Percentiles rank a stretch among this genome's conserved stretches.
These are phyloP conservation scores for Rhododendron williamsianum DNA, from an alignment of 148 eudicot genomes.

Conservation along the genomic window DNA sequence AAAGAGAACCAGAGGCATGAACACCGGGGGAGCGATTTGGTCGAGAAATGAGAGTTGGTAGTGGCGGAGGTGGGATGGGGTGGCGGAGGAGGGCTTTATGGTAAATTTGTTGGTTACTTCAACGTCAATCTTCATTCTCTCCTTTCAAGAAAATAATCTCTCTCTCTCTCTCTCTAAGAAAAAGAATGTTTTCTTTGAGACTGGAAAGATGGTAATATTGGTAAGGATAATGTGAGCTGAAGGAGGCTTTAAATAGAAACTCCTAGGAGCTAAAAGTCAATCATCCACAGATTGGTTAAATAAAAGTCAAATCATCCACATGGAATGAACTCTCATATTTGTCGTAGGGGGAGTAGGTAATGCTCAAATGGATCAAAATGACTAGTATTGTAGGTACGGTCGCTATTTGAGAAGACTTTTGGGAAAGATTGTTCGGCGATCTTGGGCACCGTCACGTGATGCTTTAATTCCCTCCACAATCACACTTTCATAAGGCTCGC, in stretches of 20 bases:
- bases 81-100: not conserved
- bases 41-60: conserved; percentile 6
- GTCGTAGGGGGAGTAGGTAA: no score
- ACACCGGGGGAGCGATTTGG: conserved; percentile 5
- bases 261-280: not conserved
- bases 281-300: not conserved
- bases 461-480: no score
- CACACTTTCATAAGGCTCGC: no score
- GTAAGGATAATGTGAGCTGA: not conserved
- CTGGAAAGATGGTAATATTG: not conserved
- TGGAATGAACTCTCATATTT: not conserved
- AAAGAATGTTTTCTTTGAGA: not conserved
- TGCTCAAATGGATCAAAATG: no score
- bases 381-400: no score
- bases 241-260: not conserved
- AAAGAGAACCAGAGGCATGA: not conserved
- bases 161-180: not conserved
- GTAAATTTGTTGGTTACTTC: not conserved
- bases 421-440: no score
- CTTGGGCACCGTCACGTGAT: no score
- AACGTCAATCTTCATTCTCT: not conserved
- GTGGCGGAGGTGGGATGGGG: not conserved
- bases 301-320: not conserved
- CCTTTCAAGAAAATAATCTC: not conserved
- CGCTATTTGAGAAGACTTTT: no score